Evolutionary conservation across 192 early-diverging fungal genomes (phyloP).

Genomic region (Paraglomus occultum): DNA sequence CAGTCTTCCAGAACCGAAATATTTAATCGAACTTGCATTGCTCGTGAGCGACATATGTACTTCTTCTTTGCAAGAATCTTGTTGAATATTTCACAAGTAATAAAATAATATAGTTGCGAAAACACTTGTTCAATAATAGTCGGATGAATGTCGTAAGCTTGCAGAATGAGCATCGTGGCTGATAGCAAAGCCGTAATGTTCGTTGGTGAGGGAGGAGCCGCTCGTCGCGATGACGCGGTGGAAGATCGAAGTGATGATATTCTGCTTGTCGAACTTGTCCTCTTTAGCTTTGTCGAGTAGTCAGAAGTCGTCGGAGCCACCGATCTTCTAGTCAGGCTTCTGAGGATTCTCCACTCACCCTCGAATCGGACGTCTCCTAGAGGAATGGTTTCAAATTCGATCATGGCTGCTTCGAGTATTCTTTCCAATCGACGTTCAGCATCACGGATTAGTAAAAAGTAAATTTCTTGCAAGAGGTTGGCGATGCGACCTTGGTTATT

Average conservation of each 20-base stretch:
- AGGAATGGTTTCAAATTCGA: conserved; percentile 68
- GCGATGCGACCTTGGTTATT: conserved; percentile 77
- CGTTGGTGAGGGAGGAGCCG: conserved; percentile 53
- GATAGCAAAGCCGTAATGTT: conserved; percentile 73
- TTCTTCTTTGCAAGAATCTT: conserved; percentile 75
- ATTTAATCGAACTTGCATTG: conserved; percentile 85
- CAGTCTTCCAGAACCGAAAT: conserved; percentile 79
- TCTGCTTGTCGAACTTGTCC: conserved; percentile 28
- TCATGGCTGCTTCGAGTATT: conserved; percentile 62
- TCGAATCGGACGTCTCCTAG: conserved; percentile 58
- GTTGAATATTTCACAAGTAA: conserved; percentile 82
- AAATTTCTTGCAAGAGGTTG: conserved; percentile 76
- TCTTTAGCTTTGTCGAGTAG: conserved; percentile 17
- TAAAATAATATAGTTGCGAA: conserved; percentile 74
- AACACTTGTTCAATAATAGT: conserved; percentile 68
- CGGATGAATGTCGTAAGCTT: conserved; percentile 74
- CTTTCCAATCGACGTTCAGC: conserved; percentile 64
- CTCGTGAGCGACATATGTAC: conserved; percentile 72
- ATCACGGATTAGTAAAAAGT: conserved; percentile 61
- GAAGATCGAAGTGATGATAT: conserved; percentile 29
- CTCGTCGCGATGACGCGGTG: conserved; percentile 38
- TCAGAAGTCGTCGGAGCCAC: conserved; percentile 17
- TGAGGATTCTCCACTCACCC: conserved; percentile 61
- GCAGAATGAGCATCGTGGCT: conserved; percentile 63
- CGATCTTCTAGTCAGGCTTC: conserved; percentile 38